phyloP scores from a whole-genome alignment of 306 rosid species.

The Castanopsis chinensis region DNA sequence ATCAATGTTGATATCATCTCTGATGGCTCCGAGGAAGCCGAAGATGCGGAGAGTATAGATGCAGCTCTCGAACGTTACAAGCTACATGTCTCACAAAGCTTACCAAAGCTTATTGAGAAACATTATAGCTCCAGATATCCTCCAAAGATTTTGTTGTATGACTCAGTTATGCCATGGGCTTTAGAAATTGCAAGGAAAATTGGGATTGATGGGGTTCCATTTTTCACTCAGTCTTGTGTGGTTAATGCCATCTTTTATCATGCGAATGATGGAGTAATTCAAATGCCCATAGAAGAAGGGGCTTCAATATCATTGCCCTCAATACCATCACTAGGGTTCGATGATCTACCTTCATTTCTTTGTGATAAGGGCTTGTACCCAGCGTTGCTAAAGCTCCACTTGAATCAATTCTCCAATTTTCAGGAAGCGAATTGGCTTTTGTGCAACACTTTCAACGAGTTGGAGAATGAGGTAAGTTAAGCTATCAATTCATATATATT shows the following conservation, averaged over 20 bases:
- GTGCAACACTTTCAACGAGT: background rate
- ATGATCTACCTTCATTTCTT: conserved; percentile 9
- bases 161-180: conserved; percentile 29
- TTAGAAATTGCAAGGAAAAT: conserved; percentile 20
- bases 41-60: background rate
- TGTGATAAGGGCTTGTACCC: background rate
- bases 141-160: conserved; percentile 15
- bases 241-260: conserved; percentile 10
- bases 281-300: background rate
- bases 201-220: conserved; percentile 24
- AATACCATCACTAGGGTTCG: conserved; percentile 2
- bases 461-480: conserved; percentile 19
- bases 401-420: conserved; percentile 12
- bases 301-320: conserved; percentile 5
- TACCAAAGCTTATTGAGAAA: background rate
- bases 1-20: conserved; percentile 15
- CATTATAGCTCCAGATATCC: background rate
- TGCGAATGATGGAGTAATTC: background rate
- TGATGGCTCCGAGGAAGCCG: conserved; percentile 18
- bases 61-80: background rate
- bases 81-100: background rate
- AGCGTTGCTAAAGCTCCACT: background rate
- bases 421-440: conserved; percentile 8
- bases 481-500: too few relatives aligned
- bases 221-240: conserved; percentile 27